phyloP scores from a whole-genome alignment of 352 stramenopile genomes.

The Phytophthora pseudosyringae region DNA sequence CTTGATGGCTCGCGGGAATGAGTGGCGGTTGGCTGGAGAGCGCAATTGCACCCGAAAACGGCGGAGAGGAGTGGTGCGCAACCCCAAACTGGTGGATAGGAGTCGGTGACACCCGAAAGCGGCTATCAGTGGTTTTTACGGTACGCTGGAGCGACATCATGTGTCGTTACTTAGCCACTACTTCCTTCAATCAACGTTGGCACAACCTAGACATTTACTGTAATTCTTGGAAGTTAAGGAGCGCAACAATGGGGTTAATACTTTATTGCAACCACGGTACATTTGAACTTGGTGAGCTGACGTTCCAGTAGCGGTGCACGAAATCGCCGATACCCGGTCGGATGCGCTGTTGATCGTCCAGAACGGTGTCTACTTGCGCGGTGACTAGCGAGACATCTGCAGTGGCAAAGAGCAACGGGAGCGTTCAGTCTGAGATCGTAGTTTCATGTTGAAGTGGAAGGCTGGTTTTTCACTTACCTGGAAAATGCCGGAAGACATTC shows the following conservation, averaged over 20 bases:
- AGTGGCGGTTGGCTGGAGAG: constrained; percentile 34
- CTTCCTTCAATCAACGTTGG: neutral
- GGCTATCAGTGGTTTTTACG: neutral
- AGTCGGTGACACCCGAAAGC: neutral
- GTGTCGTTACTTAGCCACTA: neutral
- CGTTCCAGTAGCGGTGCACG: constrained; percentile 47
- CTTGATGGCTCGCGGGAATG: constrained; percentile 42
- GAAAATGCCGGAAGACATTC: neutral
- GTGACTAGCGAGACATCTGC: constrained; percentile 51
- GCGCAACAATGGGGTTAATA: neutral
- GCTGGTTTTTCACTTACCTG: neutral
- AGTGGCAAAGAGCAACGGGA: neutral
- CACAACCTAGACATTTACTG: too few species aligned
- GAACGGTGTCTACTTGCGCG: constrained; percentile 48
- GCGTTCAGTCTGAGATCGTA: too few species aligned
- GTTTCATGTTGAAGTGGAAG: too few species aligned
- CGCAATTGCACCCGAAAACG: neutral
- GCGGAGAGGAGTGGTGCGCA: neutral
- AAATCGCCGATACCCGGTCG: constrained; percentile 49
- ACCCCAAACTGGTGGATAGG: constrained; percentile 1
- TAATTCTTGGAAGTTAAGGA: too few species aligned
- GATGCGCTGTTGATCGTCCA: constrained; percentile 46
- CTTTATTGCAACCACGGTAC: constrained; percentile 6
- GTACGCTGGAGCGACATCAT: neutral
- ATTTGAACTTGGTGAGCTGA: neutral